Percentiles rank a stretch among this genome's conserved stretches.
phyloP scores from a whole-genome alignment of 2,329 filamentous ascomycete genomes.

The Celoporthe dispersa region DNA sequence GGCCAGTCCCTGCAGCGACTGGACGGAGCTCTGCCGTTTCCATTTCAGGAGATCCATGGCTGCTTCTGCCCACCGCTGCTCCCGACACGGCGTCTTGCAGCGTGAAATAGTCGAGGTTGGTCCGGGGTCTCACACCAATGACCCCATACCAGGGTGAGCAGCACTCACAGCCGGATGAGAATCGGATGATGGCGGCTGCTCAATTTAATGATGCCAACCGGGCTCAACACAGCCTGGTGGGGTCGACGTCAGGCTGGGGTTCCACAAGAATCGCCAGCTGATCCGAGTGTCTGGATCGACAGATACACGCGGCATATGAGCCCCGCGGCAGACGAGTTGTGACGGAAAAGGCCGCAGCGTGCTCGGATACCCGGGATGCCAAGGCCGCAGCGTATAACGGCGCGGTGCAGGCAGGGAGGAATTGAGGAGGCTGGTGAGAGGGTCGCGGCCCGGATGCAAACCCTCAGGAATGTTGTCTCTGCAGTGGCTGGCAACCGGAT shows the following conservation, averaged over 20 bases:
- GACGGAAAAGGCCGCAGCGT: not conserved
- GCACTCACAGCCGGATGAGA: not conserved
- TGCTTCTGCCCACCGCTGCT: not conserved
- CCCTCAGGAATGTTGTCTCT: conserved; percentile 5
- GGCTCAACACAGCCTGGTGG: conserved; percentile 17
- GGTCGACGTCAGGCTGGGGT: conserved; percentile 23
- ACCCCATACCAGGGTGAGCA: not conserved
- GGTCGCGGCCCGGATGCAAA: conserved; percentile 14
- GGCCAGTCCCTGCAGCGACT: conserved; percentile 24
- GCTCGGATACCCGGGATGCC: not conserved
- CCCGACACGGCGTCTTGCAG: too few relatives aligned
- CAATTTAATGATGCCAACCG: conserved; percentile 9
- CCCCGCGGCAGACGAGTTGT: conserved; percentile 13
- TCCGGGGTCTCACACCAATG: not conserved
- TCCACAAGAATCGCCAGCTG: conserved; percentile 22
- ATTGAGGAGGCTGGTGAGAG: not conserved
- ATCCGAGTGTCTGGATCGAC: conserved; percentile 23
- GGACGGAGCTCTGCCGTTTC: conserved; percentile 29
- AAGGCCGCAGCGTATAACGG: conserved; percentile 3
- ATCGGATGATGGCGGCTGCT: not conserved
- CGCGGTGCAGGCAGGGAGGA: conserved; percentile 8
- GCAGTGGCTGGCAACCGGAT: conserved; percentile 11
- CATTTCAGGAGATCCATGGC: conserved; percentile 29
- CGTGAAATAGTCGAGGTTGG: not conserved
- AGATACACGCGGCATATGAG: conserved; percentile 17